Percentiles rank a stretch among this genome's conserved stretches.
Evolutionary conservation across 2,329 filamentous ascomycete species (phyloP).

Genomic region (Calonectria pseudoturangicola): DNA sequence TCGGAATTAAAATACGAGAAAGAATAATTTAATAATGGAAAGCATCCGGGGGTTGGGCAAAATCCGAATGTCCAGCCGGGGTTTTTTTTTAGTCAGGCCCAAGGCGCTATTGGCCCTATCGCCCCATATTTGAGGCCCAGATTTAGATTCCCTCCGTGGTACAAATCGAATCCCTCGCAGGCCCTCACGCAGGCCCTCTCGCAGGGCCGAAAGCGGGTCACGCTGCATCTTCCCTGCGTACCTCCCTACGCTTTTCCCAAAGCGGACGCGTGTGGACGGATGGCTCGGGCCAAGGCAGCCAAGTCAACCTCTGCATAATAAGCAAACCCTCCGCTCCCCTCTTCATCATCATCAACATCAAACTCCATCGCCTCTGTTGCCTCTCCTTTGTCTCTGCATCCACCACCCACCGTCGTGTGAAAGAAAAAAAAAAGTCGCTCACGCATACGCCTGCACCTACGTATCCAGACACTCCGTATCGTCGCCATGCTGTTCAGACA

Average conservation of each 20-base stretch:
- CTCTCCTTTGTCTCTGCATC: conserved; percentile 6
- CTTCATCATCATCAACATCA: conserved; percentile 16
- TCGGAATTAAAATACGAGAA: conserved; percentile 25
- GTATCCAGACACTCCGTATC: neutral
- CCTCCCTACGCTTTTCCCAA: conserved; percentile 18
- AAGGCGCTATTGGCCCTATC: conserved; percentile 21
- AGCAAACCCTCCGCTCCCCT: conserved; percentile 20
- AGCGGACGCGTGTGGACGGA: conserved; percentile 13
- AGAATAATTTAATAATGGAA: conserved; percentile 23
- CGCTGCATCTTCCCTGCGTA: conserved; percentile 3
- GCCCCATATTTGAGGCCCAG: conserved; percentile 10
- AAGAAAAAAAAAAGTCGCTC: neutral
- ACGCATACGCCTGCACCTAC: neutral
- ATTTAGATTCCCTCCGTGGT: conserved; percentile 5
- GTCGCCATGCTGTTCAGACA: conserved; percentile 58
- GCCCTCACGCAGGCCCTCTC: neutral
- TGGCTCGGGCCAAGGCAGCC: conserved; percentile 21
- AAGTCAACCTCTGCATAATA: conserved; percentile 25
- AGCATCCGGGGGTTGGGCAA: conserved; percentile 2
- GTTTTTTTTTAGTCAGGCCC: neutral
- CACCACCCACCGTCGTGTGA: neutral
- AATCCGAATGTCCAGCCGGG: conserved; percentile 21
- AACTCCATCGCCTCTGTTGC: neutral
- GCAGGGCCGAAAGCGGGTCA: conserved; percentile 19
- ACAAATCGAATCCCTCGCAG: neutral